These are phyloP conservation scores for Blastosporella zonata DNA, from an alignment of 1,284 basidiomycete genomes.

Conservation along the genomic window DNA sequence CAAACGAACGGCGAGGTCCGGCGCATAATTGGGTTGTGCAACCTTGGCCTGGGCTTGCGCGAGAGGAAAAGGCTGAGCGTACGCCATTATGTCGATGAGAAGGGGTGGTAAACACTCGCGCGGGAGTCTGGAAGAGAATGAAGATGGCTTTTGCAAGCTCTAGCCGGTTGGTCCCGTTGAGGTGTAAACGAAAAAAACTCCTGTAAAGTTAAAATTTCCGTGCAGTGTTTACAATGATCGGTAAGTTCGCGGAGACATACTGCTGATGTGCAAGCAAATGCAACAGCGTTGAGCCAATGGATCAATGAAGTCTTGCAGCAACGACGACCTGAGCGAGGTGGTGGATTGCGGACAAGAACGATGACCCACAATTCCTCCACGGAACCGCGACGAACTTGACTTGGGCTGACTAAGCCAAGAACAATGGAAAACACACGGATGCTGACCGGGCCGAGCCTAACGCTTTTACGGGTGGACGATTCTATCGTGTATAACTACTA, in stretches of 20 bases:
- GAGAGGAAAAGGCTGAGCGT: slow-evolving; percentile 69
- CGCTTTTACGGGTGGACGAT: background rate
- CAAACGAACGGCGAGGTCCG: slow-evolving; percentile 85
- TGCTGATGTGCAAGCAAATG: slow-evolving; percentile 10
- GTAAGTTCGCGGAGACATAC: slow-evolving; percentile 5
- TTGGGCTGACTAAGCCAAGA: background rate
- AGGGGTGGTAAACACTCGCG: slow-evolving; percentile 19
- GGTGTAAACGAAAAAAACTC: slow-evolving; percentile 8
- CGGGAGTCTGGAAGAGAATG: slow-evolving; percentile 7
- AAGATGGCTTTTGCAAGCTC: slow-evolving; percentile 7
- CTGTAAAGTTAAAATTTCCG: slow-evolving; percentile 14
- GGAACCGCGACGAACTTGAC: background rate
- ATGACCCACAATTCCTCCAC: background rate
- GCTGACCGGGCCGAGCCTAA: background rate
- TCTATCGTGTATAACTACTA: background rate
- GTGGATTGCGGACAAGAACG: slow-evolving; percentile 12
- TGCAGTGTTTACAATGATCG: slow-evolving; percentile 12
- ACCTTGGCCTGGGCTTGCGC: slow-evolving; percentile 50
- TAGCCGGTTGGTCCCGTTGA: slow-evolving; percentile 8
- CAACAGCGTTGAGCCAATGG: slow-evolving; percentile 4
- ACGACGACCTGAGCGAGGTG: slow-evolving; percentile 15
- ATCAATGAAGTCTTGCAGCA: slow-evolving; percentile 5
- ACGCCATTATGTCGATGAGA: slow-evolving; percentile 37
- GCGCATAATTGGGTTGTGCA: slow-evolving; percentile 58
- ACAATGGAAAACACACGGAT: background rate